Conservation (phyloP, 805 yeast genomes). For the Debaryomyces maramus region DNA sequence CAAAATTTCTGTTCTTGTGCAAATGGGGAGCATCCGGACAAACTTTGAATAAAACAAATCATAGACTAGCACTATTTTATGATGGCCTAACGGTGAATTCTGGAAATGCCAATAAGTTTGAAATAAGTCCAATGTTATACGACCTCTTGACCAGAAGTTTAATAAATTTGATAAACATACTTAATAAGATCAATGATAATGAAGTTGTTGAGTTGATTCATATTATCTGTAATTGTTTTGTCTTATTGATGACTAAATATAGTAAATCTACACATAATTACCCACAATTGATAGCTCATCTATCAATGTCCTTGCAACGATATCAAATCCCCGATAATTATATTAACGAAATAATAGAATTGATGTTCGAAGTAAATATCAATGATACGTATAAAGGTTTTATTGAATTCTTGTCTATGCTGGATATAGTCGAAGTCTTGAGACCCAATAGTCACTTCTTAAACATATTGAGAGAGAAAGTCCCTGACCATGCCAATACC, state of each 20-base stretch:
- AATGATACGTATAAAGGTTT: constrained; percentile 11
- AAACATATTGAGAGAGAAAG: background rate
- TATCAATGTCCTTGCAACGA: background rate
- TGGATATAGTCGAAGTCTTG: constrained; percentile 4
- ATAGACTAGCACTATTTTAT: constrained; percentile 1
- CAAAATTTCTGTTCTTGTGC: constrained; percentile 19
- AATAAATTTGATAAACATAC: background rate
- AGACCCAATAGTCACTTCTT: constrained; percentile 1
- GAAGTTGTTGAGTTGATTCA: background rate
- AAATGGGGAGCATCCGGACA: constrained; percentile 12
- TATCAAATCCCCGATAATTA: background rate
- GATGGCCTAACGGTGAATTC: background rate
- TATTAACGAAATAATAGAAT: background rate
- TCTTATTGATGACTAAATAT: background rate
- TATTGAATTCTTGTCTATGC: constrained; percentile 15
- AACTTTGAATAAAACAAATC: background rate
- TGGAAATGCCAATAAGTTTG: background rate
- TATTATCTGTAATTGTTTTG: background rate
- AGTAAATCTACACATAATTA: background rate
- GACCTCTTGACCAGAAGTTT: constrained; percentile 1
- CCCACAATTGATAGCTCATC: background rate
- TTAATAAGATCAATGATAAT: background rate
- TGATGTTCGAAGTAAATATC: constrained; percentile 10
- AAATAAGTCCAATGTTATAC: background rate
- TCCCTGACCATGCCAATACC: background rate